Evolutionary conservation across 257 asterid species (phyloP), one percentile per base, ranked within the genome.

Genomic region (Solanum tacnaense): DNA sequence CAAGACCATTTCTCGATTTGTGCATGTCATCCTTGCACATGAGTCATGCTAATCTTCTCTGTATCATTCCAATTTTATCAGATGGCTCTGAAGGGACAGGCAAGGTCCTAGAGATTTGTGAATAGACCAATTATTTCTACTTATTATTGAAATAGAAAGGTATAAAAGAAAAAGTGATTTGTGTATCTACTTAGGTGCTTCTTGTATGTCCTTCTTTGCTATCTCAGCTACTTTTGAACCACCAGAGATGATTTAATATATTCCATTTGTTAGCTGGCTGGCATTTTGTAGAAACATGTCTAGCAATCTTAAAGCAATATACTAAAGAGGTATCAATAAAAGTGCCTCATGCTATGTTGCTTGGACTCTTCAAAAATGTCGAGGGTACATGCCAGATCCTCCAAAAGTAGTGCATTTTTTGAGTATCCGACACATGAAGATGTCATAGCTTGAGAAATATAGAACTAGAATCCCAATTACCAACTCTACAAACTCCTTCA

Each of bases 41-140:
- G 70, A 9, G 70, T 7, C 31, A 62, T n/a, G 13, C 29, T 9
- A 3, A 62, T 62, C 31, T 62, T 62, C 31, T 62, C 6, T 23
- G 15, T 62, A 62, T 62, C 7, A 1, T 62, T 62, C 31, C 31
- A 62, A 62, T 60, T 62, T 62, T 60, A 60, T 62, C 31, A 23
- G 15, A 23, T 62, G 0, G 23, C 70, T 0, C 6, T 0, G 0
- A 20, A 58, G 25, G 68, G 68, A 58, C 13, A 58, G 2, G 25
- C 44, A 20, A 21, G 18, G 49, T 34, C 46, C 29, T 0, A 35
- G 49, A 73, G 82, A 34, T 73, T 20, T 73, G 29, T 35, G 82
- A 68, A 68, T 68, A 27, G 34, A 65, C 0, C 71, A 60, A 60
- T 60, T 9, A 21, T 58, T 20, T 58, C 68, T 60, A 60, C 29